Percentiles rank a stretch among this genome's conserved stretches.
Conservation (phyloP, 2,329 filamentous ascomycete genomes). For the Pseudofabraea citricarpa region DNA sequence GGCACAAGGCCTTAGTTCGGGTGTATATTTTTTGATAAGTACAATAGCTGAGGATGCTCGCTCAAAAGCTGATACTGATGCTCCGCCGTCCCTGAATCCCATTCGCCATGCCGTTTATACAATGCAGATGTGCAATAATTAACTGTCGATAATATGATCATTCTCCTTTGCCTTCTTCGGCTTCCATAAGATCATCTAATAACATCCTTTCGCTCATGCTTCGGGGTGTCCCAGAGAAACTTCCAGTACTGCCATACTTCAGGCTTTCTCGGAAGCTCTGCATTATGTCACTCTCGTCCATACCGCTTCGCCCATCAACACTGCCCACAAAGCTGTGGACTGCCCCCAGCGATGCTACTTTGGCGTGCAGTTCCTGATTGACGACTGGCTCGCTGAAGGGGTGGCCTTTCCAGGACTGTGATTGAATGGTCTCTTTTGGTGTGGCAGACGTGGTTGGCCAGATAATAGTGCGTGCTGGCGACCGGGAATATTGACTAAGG, state of each 20-base stretch:
- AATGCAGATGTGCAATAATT: constrained; percentile 58
- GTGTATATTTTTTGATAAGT: no score
- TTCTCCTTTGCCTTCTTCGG: constrained; percentile 3
- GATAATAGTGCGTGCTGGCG: constrained; percentile 3
- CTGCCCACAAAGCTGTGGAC: constrained; percentile 49
- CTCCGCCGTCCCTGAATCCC: no score
- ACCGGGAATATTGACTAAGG: constrained; percentile 10
- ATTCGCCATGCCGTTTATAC: no score
- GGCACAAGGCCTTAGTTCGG: no score
- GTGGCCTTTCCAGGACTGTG: constrained; percentile 43
- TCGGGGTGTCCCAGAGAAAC: constrained; percentile 18
- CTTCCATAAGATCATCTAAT: constrained; percentile 24
- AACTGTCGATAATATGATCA: constrained; percentile 1
- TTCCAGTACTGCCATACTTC: constrained; percentile 12
- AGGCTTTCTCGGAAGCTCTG: constrained; percentile 17
- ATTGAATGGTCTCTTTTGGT: not conserved
- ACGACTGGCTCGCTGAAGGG: constrained; percentile 49
- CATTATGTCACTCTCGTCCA: constrained; percentile 23
- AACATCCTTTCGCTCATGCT: constrained; percentile 27
- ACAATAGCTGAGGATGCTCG: no score
- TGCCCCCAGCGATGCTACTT: constrained; percentile 43
- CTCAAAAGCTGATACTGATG: no score
- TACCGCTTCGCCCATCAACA: constrained; percentile 28
- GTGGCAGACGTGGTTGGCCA: not conserved
- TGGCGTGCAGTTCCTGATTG: constrained; percentile 42